Conservation (phyloP, 345 rosid genomes). For the Raphanus raphanistrum region DNA sequence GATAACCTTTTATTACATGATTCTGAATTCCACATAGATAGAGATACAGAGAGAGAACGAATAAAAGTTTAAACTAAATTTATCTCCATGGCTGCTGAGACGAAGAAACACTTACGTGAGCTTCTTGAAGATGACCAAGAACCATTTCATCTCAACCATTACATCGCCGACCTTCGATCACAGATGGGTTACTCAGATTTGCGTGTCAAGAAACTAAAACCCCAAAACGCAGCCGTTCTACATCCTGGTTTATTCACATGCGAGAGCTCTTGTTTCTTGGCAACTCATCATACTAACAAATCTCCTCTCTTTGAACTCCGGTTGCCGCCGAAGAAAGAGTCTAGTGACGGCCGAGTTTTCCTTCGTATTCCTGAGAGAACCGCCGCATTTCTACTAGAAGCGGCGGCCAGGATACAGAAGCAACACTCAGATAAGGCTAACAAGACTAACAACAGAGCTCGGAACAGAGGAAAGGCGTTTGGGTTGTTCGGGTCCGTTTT, state of each 20-base stretch:
- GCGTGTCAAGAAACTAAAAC: constrained; percentile 56
- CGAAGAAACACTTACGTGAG: constrained; percentile 60
- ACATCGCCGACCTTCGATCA: constrained; percentile 59
- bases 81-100: constrained; percentile 39
- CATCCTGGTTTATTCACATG: constrained; percentile 48
- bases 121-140: constrained; percentile 87
- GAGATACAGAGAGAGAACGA: neutral
- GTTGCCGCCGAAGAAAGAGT: constrained; percentile 45
- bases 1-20: constrained; percentile 5
- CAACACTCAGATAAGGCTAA: constrained; percentile 32
- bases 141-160: constrained; percentile 68
- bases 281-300: constrained; percentile 47
- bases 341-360: constrained; percentile 40
- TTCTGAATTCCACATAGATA: constrained; percentile 28
- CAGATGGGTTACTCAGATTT: constrained; percentile 46
- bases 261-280: constrained; percentile 62
- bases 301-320: constrained; percentile 64
- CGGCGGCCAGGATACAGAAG: constrained; percentile 73
- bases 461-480: constrained; percentile 39
- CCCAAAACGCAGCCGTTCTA: constrained; percentile 8
- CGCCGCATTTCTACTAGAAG: constrained; percentile 60
- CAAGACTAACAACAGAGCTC: constrained; percentile 31
- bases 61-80: neutral
- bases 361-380: constrained; percentile 33
- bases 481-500: constrained; percentile 61